Evolutionary conservation across 2,329 filamentous ascomycete species (phyloP), one percentile per base, ranked within the genome.

Genomic region (Colletotrichum trifolii): DNA sequence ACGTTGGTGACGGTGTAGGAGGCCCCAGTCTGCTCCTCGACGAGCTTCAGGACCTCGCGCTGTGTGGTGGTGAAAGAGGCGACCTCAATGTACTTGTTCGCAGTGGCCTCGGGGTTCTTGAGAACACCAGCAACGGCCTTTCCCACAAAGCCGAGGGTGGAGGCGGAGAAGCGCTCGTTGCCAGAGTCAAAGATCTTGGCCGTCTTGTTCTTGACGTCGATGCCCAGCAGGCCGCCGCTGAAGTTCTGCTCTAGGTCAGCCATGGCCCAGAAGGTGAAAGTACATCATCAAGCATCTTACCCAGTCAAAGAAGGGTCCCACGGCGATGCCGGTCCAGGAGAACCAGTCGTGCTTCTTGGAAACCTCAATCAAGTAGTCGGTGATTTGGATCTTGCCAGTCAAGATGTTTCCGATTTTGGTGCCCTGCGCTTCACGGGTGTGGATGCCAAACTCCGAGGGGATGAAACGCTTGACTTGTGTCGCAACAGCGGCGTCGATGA

Each of bases 261-360:
- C 11, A 10, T n/a, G 2, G 8, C 0, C 9, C 8, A 11, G 34
- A 17, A 33, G 13, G 6, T 6, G 17, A 15, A 2, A 47, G 13
- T 2, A 1, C 17, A 8, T 2, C 33, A 17, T 2, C 33, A 17
- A 47, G 25, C 2, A 13, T 0, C 75, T 34, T 72, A 83, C 81
- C 85, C 83, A 87, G 70, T 91, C 88, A 71, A 91, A 88, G 73
- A 91, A 87, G 2, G 84, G 76, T 0, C 87, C 86, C 8, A 78
- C 84, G 4, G 87, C 82, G 12, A 91, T 72, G 2, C 79, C 84
- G 1, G 86, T 89, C 88, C 88, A 91, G 36, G 78, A 82, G 67
- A 91, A 83, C 49, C 55, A 66, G 12, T 61, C 59, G 36, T 69
- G 58, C 61, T 68, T 64, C 43, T 64, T 36, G 2, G 67, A 58